Conservation (phyloP, 495 filamentous ascomycete species). For the Hypoxylon rickii region DNA sequence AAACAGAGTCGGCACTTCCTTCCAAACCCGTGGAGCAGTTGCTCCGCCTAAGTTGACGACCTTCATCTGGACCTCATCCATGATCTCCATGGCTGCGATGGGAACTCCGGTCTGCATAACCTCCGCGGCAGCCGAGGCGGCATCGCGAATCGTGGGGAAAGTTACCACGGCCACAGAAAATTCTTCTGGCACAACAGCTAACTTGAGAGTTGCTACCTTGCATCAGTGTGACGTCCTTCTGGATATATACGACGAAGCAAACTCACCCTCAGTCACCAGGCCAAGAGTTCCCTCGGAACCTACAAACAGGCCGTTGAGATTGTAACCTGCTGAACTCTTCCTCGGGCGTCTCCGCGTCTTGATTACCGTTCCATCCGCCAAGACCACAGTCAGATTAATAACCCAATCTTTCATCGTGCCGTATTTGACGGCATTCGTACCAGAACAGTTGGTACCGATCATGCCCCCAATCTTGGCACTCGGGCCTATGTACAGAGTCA, state of each 20-base stretch:
- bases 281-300: constrained; percentile 81
- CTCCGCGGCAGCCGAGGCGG: constrained; percentile 68
- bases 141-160: constrained; percentile 74
- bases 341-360: constrained; percentile 75
- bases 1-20: constrained; percentile 78
- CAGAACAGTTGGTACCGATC: constrained; percentile 81
- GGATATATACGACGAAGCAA: neutral
- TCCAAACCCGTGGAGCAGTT: constrained; percentile 69
- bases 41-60: constrained; percentile 74
- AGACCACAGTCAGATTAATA: constrained; percentile 76
- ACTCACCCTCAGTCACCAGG: constrained; percentile 66
- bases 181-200: constrained; percentile 73
- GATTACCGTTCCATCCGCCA: constrained; percentile 78
- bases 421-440: constrained; percentile 80
- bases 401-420: constrained; percentile 91
- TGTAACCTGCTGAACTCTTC: constrained; percentile 82
- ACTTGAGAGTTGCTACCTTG: constrained; percentile 65
- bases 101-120: constrained; percentile 75
- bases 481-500: constrained; percentile 48
- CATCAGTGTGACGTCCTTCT: neutral
- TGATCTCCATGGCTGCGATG: constrained; percentile 79
- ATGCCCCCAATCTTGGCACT: constrained; percentile 71
- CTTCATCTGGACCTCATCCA: constrained; percentile 83
- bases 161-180: constrained; percentile 75
- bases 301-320: constrained; percentile 75